These are phyloP conservation scores for Phytophthora pini DNA, from an alignment of 352 stramenopile species.

Conservation along the genomic window DNA sequence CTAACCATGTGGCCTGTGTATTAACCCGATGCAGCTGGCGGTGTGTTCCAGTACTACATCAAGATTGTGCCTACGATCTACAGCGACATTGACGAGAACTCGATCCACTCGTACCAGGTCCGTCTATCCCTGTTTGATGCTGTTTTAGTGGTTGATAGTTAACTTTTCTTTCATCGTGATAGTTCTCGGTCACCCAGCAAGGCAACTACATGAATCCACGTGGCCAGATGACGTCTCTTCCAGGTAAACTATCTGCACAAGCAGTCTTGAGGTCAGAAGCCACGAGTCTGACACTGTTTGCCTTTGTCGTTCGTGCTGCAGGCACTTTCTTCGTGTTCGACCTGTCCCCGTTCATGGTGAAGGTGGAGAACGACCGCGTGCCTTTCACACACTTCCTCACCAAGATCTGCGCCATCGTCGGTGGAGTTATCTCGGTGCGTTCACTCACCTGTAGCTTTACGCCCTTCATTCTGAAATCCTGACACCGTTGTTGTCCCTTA, in stretches of 20 bases:
- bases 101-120: conserved; percentile 78
- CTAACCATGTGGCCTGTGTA: conserved; percentile 2
- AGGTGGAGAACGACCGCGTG: conserved; percentile 82
- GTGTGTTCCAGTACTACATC: conserved; percentile 90
- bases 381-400: conserved; percentile 88
- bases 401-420: conserved; percentile 85
- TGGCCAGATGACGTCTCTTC: conserved; percentile 74
- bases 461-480: background rate
- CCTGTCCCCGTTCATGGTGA: conserved; percentile 87
- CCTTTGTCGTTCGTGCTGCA: conserved; percentile 13
- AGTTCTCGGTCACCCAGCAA: conserved; percentile 89
- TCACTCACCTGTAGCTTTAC: too few species aligned
- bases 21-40: conserved; percentile 50
- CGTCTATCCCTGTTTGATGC: conserved; percentile 1
- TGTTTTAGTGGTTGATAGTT: conserved; percentile 1
- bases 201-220: conserved; percentile 71
- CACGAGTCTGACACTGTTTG: conserved; percentile 8
- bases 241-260: conserved; percentile 32
- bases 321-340: conserved; percentile 89
- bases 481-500: conserved; percentile 20
- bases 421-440: conserved; percentile 84
- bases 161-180: conserved; percentile 8
- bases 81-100: conserved; percentile 67
- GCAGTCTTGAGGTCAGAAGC: background rate
- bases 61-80: conserved; percentile 90